Conservation (phyloP, 2,329 filamentous ascomycete genomes). For the Botrytis paeoniae region DNA sequence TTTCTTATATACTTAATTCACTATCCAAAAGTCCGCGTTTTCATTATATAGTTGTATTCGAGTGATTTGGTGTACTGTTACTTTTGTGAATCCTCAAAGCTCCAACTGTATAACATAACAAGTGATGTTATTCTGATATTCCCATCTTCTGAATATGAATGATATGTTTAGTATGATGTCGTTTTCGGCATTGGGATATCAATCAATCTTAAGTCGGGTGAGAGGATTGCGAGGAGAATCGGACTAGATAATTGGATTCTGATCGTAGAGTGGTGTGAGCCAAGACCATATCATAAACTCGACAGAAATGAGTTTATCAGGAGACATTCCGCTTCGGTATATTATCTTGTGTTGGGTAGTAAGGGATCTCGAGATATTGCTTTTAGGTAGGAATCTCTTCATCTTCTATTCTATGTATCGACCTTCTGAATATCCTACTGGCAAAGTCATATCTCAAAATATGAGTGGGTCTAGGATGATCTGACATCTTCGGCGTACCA, state of each 20-base stretch:
- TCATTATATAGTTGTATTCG: background rate
- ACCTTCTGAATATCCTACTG: conserved; percentile 49
- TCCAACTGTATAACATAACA: conserved; percentile 50
- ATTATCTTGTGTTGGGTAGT: conserved; percentile 44
- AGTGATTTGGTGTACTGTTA: background rate
- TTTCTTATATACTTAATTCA: background rate
- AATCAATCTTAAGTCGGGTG: conserved; percentile 50
- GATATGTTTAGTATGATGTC: conserved; percentile 51
- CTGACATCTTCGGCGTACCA: conserved; percentile 42
- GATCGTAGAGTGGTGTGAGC: conserved; percentile 62
- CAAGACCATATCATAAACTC: conserved; percentile 43
- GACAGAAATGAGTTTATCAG: conserved; percentile 51
- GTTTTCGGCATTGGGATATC: conserved; percentile 42
- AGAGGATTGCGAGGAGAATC: conserved; percentile 53
- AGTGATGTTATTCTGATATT: conserved; percentile 55
- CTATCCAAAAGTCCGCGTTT: background rate
- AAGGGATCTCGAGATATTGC: background rate
- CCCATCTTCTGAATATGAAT: conserved; percentile 37
- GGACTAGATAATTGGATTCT: conserved; percentile 53
- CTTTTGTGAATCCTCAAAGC: conserved; percentile 36
- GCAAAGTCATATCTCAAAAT: conserved; percentile 27
- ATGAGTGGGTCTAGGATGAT: conserved; percentile 45
- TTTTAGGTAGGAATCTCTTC: no score
- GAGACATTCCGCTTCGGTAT: conserved; percentile 57
- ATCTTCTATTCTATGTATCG: conserved; percentile 38